Evolutionary conservation across 2,329 filamentous ascomycete species (phyloP), one percentile per base, ranked within the genome.

Genomic region (Penicillium crustosum): DNA sequence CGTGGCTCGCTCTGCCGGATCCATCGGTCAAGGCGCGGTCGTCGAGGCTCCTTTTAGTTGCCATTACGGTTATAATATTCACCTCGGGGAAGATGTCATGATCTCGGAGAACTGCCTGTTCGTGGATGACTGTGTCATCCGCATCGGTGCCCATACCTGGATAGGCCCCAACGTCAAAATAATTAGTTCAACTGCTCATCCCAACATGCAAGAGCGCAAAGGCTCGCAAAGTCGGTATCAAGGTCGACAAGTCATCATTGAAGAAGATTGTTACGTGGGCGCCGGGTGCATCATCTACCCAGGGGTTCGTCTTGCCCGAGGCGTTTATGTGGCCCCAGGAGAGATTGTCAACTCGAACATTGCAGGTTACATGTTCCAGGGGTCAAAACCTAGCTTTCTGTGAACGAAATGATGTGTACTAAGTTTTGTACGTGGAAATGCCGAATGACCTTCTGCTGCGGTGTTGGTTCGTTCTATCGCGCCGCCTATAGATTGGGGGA

Each of bases 51-150:
- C 93, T 0, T 97, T 99, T 73, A 87, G 83, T 47, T 97, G 93
- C 72, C 92, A 97, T 69, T 97, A 97, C 69, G 94, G 94, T 0
- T 97, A 96, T 78, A 97, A 99, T 73, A 89, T 97, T 67, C 84
- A 84, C 48, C 89, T 99, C 64, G 93, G 90, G 13, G 88, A 93
- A 66, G 88, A 94, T 62, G 91, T 95, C 3, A 84, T 88, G 55
- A 89, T 99, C 64, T 90, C 89, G 19, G 84, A 90, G 55, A 89
- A 91, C 68, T 97, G 93, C 74, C 88, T 87, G 27, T 88, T 97
- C 69, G 86, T 93, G 55, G 94, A 99, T 72, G 88, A 92, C n/a
- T 89, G 88, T 71, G 83, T 87, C 62, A 89, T 97, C 59, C 86
- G 81, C 47, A 92, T 97, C 68, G 93, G 93, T 3, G 85, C 90